Evolutionary conservation across 106 monocot genomes (phyloP), one percentile per base, ranked within the genome.

Genomic region (Cymbidium sinense): DNA sequence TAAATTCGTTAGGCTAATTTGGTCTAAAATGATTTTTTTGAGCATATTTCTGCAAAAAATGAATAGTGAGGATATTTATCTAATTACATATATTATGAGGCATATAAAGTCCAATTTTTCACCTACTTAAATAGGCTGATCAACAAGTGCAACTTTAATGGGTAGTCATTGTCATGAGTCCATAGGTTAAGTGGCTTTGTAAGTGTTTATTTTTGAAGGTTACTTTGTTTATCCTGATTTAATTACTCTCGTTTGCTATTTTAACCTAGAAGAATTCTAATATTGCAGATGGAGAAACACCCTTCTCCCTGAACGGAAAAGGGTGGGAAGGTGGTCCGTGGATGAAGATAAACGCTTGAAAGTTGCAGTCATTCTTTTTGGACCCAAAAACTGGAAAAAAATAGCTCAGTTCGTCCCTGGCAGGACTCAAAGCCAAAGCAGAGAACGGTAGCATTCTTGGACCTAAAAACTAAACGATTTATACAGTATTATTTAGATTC

Each of bases 341-440:
- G 90, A 95, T 73, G 99, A 99, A 85, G 99, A 99, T 75, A 99
- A 93, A 58, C 86, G 86, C n/a, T 83, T 99, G 31, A 99, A 95
- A 84, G 90, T 90, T 27, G 87, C 99, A 28, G 89, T 95, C 20
- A 84, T 91, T 78, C 90, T 99, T 80, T 95, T 95, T 85, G 95
- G 92, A 27, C 85, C 90, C 8, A 93, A 91, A 83, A 88, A 89
- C 78, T 99, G 99, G 99, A 85, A 84, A 28, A 95, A 89, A 75
- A 91, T 99, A 64, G 83, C 92, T 64, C 87, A 78, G 11, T 99
- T 95, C 85, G 69, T 78, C 52, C 85, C 88, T 86, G 95, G 99
- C 3, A 88, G 99, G 21, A 99, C 90, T 78, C 90, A 92, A 80
- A 79, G 77, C 77, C 95, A 99, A 75, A 92, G 95, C 76, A 77